A percentile compares a stretch with the other conserved stretches of the same genome.
Conservation (phyloP, 306 rosid genomes). For the Cajanus cajan region DNA sequence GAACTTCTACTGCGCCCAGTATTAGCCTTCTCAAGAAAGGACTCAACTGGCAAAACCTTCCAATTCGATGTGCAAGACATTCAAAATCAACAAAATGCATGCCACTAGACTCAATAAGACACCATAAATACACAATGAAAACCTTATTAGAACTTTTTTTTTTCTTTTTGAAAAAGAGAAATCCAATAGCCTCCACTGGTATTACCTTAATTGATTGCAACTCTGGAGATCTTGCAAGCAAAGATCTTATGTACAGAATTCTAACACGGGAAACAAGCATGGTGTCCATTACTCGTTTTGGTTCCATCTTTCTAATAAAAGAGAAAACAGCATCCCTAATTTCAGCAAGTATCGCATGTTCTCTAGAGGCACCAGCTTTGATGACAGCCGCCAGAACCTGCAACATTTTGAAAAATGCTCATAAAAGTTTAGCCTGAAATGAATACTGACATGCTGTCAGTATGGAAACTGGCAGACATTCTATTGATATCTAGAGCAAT, state of each 20-base stretch:
- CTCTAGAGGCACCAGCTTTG: conserved; percentile 99
- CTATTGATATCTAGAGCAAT: conserved; percentile 9
- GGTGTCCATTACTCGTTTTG: conserved; percentile 95
- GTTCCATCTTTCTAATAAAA: conserved; percentile 92
- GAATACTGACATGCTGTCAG: not conserved
- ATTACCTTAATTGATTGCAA: conserved; percentile 94
- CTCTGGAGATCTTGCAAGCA: conserved; percentile 95
- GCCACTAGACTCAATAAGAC: conserved; percentile 25
- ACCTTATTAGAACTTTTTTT: not conserved
- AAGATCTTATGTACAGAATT: conserved; percentile 87
- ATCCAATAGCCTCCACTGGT: conserved; percentile 2
- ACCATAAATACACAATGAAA: conserved; percentile 1
- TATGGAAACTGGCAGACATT: not conserved
- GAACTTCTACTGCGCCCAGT: conserved; percentile 87
- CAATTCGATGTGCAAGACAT: conserved; percentile 26
- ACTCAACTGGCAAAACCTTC: conserved; percentile 83
- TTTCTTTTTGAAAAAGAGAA: not conserved
- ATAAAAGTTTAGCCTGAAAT: conserved; percentile 16
- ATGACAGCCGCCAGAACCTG: conserved; percentile 98
- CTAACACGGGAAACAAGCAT: conserved; percentile 99
- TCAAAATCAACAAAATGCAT: conserved; percentile 34
- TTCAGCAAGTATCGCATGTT: conserved; percentile 98
- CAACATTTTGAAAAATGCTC: conserved; percentile 21
- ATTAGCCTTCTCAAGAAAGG: conserved; percentile 82
- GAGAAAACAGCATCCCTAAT: conserved; percentile 92